Evolutionary conservation across 306 rosid genomes (phyloP).

Genomic region (Gillenia trifoliata): DNA sequence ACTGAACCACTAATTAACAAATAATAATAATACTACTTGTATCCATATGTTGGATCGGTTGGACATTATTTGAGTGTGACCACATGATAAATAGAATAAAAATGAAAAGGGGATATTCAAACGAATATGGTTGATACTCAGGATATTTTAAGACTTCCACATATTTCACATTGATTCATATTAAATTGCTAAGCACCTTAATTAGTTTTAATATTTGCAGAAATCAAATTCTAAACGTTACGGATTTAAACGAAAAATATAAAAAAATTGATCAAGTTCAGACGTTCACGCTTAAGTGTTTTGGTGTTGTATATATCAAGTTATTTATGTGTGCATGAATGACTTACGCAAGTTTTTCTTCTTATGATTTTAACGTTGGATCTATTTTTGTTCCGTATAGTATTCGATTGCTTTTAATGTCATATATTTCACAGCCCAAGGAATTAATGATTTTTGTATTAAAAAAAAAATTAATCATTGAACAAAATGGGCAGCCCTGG

Average conservation of each 20-base stretch:
- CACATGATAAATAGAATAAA: neutral
- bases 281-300: neutral
- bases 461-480: too few species aligned
- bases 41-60: neutral
- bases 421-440: too few species aligned
- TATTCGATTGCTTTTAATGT: too few species aligned
- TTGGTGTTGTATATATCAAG: neutral
- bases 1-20: neutral
- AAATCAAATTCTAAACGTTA: too few species aligned
- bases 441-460: too few species aligned
- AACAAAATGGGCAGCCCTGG: too few species aligned
- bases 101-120: conserved; percentile 1
- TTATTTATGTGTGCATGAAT: neutral
- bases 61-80: neutral
- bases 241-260: neutral
- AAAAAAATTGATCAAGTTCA: neutral
- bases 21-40: neutral
- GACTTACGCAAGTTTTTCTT: too few species aligned
- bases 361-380: too few species aligned
- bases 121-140: conserved; percentile 9
- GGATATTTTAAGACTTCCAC: neutral
- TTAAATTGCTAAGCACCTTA: neutral
- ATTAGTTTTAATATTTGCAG: too few species aligned
- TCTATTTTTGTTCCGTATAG: too few species aligned
- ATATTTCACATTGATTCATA: neutral